These are phyloP conservation scores for Mycena chlorophos DNA, from an alignment of 768 basidiomycete species.

Conservation along the genomic window DNA sequence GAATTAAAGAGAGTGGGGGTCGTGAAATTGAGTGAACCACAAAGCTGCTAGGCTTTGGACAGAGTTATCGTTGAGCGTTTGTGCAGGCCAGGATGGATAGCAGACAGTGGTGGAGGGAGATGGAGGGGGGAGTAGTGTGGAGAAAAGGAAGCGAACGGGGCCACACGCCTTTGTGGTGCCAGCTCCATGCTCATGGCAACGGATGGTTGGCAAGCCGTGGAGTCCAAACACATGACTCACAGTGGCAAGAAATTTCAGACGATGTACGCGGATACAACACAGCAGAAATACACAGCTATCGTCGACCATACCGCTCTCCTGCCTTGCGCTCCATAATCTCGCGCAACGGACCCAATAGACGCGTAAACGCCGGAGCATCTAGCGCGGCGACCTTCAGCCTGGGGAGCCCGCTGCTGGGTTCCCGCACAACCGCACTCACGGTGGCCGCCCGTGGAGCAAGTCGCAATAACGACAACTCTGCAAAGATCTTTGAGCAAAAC, in stretches of 20 bases:
- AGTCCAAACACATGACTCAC: not conserved
- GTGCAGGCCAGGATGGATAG: slow-evolving; percentile 9
- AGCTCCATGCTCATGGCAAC: no score
- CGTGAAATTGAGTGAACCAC: slow-evolving; percentile 19
- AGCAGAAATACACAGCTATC: slow-evolving; percentile 27
- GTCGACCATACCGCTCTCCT: slow-evolving; percentile 64
- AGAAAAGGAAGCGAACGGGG: not conserved
- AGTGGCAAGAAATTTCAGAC: not conserved
- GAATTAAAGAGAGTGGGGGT: slow-evolving; percentile 16
- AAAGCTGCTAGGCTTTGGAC: not conserved
- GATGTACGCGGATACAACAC: slow-evolving; percentile 13
- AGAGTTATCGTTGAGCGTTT: not conserved
- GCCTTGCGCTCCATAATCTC: slow-evolving; percentile 92
- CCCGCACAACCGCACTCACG: slow-evolving; percentile 73
- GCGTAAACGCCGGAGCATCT: slow-evolving; percentile 90
- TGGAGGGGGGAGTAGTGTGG: not conserved
- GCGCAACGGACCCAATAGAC: slow-evolving; percentile 86
- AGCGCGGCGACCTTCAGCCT: slow-evolving; percentile 93
- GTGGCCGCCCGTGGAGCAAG: slow-evolving; percentile 94
- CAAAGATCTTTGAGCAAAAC: slow-evolving; percentile 4
- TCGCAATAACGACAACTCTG: slow-evolving; percentile 90
- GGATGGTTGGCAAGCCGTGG: not conserved
- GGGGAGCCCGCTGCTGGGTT: slow-evolving; percentile 41
- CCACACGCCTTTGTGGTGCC: not conserved
- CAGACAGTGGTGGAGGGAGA: slow-evolving; percentile 1